These are phyloP conservation scores for Pseudogymnoascus sp. DNA, from an alignment of 2,329 filamentous ascomycete genomes.

Conservation along the genomic window DNA sequence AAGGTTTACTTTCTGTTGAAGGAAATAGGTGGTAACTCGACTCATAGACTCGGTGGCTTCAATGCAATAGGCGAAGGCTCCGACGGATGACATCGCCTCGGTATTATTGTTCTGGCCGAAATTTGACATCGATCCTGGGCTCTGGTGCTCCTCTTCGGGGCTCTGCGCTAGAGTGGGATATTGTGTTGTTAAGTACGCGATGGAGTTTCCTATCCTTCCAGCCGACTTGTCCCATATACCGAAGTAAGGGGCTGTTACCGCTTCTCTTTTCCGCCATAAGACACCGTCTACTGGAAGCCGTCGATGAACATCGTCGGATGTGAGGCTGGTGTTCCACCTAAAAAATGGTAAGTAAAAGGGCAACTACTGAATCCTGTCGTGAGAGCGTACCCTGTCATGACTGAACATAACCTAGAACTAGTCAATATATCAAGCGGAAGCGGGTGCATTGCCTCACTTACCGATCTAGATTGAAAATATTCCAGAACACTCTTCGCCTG, in stretches of 20 bases:
- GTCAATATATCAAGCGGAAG: not conserved
- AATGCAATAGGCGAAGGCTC: slow-evolving; percentile 38
- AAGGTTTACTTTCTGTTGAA: slow-evolving; percentile 35
- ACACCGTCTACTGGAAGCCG: slow-evolving; percentile 34
- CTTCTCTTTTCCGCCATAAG: slow-evolving; percentile 33
- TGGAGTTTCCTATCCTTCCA: slow-evolving; percentile 32
- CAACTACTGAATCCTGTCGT: not conserved
- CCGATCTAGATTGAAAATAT: slow-evolving; percentile 31
- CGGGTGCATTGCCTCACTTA: not conserved
- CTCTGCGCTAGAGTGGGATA: slow-evolving; percentile 12
- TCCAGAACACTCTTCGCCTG: slow-evolving; percentile 34
- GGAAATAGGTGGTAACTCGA: slow-evolving; percentile 36
- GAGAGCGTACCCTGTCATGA: slow-evolving; percentile 10
- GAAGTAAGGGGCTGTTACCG: slow-evolving; percentile 35
- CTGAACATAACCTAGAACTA: slow-evolving; percentile 12
- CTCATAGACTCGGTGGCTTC: slow-evolving; percentile 40
- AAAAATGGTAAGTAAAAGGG: slow-evolving; percentile 13
- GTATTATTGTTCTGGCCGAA: slow-evolving; percentile 16
- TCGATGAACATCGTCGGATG: slow-evolving; percentile 30
- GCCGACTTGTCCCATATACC: slow-evolving; percentile 37
- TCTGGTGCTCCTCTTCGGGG: slow-evolving; percentile 11
- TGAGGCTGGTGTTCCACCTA: slow-evolving; percentile 31
- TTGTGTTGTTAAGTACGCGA: slow-evolving; percentile 30
- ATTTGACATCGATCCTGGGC: slow-evolving; percentile 13
- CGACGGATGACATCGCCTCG: slow-evolving; percentile 33